These are phyloP conservation scores for Sechiopsis laciniata DNA, from an alignment of 306 rosid species.

Conservation along the genomic window DNA sequence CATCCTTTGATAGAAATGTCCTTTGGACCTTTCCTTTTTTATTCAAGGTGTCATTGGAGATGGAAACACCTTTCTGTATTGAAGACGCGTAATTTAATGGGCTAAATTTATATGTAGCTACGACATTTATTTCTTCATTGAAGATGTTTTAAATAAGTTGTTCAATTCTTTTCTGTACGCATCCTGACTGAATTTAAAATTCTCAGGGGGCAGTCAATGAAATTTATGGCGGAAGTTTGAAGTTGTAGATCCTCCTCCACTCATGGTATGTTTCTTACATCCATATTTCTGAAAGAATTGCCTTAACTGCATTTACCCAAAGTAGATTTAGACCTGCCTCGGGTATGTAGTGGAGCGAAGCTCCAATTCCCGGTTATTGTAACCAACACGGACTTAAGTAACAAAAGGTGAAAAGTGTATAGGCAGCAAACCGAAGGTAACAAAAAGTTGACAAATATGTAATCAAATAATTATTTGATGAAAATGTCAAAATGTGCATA, in stretches of 20 bases:
- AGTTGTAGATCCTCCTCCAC: conserved; percentile 14
- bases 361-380: too few relatives aligned
- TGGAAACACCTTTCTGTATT: background rate
- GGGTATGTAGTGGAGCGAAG: too few relatives aligned
- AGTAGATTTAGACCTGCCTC: too few relatives aligned
- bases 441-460: too few relatives aligned
- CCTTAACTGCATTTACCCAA: too few relatives aligned
- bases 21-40: background rate
- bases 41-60: background rate
- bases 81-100: background rate
- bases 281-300: too few relatives aligned
- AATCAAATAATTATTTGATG: too few relatives aligned
- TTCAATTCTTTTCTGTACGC: background rate
- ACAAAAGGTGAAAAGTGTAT: too few relatives aligned
- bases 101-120: background rate
- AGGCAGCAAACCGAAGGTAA: too few relatives aligned
- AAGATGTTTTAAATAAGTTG: background rate
- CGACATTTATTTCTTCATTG: background rate
- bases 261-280: background rate
- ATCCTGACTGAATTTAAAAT: conserved; percentile 11
- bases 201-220: conserved; percentile 60
- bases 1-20: background rate
- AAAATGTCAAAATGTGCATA: background rate
- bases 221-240: conserved; percentile 72
- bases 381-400: too few relatives aligned